Conservation (phyloP, 129 eudicot genomes). For the Centella asiatica region DNA sequence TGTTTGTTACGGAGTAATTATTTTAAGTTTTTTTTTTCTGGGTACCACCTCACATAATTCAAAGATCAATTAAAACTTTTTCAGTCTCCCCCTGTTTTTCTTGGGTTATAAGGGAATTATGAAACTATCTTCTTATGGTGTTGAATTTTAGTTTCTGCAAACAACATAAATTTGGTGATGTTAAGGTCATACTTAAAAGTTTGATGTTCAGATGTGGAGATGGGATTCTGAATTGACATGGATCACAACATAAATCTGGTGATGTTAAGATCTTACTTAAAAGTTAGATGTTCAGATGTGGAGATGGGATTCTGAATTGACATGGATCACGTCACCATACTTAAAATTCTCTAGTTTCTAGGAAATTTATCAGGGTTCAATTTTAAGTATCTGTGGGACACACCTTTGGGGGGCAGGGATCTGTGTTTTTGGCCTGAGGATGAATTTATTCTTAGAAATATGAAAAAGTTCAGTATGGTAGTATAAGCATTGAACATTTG, state of each 20-base stretch:
- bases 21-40: not conserved
- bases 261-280: not conserved
- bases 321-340: too few relatives aligned
- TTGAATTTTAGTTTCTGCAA: not conserved
- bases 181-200: not conserved
- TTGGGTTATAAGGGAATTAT: too few relatives aligned
- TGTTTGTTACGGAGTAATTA: not conserved
- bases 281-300: not conserved
- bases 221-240: not conserved
- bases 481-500: not conserved
- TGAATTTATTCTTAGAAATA: not conserved
- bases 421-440: too few relatives aligned
- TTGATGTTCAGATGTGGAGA: not conserved
- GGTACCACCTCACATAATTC: not conserved
- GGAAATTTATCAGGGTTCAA: not conserved
- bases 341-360: too few relatives aligned
- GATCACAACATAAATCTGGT: not conserved
- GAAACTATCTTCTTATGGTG: slow-evolving; percentile 11
- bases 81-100: not conserved
- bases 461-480: not conserved
- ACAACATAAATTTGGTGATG: not conserved
- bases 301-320: not conserved
- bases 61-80: too few relatives aligned
- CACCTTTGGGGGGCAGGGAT: not conserved
- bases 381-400: not conserved